phyloP scores from a whole-genome alignment of 331 rosid species.

The Rhamnella rubrinervis region DNA sequence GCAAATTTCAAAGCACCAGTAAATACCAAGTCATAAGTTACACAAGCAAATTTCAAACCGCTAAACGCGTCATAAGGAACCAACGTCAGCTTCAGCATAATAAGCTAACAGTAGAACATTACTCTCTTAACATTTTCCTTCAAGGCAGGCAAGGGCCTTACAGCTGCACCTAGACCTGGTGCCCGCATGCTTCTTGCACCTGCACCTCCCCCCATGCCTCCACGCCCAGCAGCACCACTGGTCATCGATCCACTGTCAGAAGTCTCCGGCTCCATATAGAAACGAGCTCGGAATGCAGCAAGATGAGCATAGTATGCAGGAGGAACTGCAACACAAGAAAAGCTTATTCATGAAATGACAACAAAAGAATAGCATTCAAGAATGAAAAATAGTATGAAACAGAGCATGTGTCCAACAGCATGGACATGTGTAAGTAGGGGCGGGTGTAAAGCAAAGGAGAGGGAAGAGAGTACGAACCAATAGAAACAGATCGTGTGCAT shows the following conservation, averaged over 20 bases:
- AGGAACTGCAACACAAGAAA: constrained; percentile 58
- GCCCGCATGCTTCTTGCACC: constrained; percentile 60
- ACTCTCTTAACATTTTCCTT: constrained; percentile 89
- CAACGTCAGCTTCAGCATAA: no score
- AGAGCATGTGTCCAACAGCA: neutral
- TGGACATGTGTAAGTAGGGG: neutral
- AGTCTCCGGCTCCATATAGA: constrained; percentile 89
- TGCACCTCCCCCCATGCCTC: constrained; percentile 39
- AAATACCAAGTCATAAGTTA: no score
- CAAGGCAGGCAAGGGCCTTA: constrained; percentile 82
- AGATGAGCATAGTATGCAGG: constrained; percentile 95
- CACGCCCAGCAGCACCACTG: constrained; percentile 72
- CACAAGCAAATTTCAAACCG: no score
- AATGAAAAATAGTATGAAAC: neutral
- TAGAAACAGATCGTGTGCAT: constrained; percentile 90
- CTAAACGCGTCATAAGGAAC: no score
- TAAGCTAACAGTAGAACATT: constrained; percentile 74
- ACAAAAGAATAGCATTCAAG: neutral
- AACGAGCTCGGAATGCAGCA: constrained; percentile 93
- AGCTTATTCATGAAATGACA: neutral
- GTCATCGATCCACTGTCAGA: constrained; percentile 86
- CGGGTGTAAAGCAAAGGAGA: neutral
- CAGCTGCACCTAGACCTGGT: constrained; percentile 65
- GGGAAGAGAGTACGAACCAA: constrained; percentile 48
- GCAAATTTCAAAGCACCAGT: no score